Conservation (phyloP, 2,329 filamentous ascomycete species). For the Rosellinia necatrix region DNA sequence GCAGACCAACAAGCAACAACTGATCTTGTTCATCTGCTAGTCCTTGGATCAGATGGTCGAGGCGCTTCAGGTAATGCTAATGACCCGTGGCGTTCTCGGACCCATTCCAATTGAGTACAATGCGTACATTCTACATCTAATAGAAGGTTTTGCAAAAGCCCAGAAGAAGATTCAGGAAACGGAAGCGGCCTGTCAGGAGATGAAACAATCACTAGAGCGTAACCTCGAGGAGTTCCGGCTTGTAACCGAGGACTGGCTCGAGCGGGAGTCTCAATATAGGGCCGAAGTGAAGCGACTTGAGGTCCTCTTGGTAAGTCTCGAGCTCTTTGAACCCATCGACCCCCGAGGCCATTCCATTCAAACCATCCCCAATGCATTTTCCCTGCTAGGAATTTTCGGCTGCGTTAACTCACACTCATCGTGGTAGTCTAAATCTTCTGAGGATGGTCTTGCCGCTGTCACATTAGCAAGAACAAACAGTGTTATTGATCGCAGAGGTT, state of each 20-base stretch:
- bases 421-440: constrained; percentile 41
- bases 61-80: constrained; percentile 48
- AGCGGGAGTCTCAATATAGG: constrained; percentile 45
- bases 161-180: constrained; percentile 38
- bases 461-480: constrained; percentile 49
- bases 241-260: constrained; percentile 46
- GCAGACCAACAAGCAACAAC: not conserved
- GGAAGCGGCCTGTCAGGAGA: constrained; percentile 37
- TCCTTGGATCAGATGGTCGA: constrained; percentile 51
- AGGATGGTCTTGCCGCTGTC: constrained; percentile 50
- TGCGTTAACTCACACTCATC: constrained; percentile 18
- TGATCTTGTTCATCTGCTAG: not conserved
- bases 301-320: constrained; percentile 22
- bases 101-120: constrained; percentile 49
- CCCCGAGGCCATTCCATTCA: not conserved
- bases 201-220: constrained; percentile 37
- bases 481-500: constrained; percentile 45
- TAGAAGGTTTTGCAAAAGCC: constrained; percentile 43
- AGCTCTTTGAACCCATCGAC: not conserved
- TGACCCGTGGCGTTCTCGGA: constrained; percentile 42
- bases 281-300: constrained; percentile 48
- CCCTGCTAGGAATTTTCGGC: too few species aligned
- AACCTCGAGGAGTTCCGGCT: constrained; percentile 44
- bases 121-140: constrained; percentile 48
- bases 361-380: not conserved